Base-by-base conservation (phyloP, 2,329 filamentous ascomycete species). In the Grosmannia huntii region DNA sequence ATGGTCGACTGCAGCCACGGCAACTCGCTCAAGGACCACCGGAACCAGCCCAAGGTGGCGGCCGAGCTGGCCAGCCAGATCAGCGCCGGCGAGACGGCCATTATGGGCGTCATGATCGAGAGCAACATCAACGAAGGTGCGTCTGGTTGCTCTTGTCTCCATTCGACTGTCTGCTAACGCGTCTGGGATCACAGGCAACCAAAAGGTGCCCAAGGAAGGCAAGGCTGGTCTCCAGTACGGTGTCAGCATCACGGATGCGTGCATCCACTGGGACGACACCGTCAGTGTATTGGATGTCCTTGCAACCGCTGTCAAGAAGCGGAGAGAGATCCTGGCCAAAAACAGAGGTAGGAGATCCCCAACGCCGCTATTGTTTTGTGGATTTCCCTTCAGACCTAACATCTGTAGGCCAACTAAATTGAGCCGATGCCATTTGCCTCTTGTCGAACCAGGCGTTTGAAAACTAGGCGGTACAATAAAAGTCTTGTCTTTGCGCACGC, bases 1-100 rank as follows among this genome's bases (percentile, higher is more conserved):
- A 99, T 99, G 94, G 86, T 99, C 33, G 94, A 99, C 74, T 99
- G 94, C 81, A 94, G 88, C 71, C 94, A 99, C 71, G 94, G 94
- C 63, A 96, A 96, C 77, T 95, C 89, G 52, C 76, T 86, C 69
- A 99, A 99, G 81, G 84, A 97, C 74, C 92, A 97, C 80, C 90
- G 85, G 76, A 99, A 97, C 73, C 94, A 99, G 75, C 91, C 91
- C 64, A 90, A 92, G 79, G 94, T 99, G 23, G 91, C 90, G 4
- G 84, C 83, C 55, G 81, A 78, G 12, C 71, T 99, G 59, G 90
- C 89, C 2, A 84, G 88, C 67, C 94, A 99, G 75, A 88, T 99
- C 60, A 79, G 85, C 57, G 82, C 80, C 59, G 94, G 94, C 41
- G 92, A 97, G 75, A 80, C 81, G 3, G 86, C 78, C 54, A 94